phyloP scores from a whole-genome alignment of 305 asterid genomes.

The Striga hermonthica region DNA sequence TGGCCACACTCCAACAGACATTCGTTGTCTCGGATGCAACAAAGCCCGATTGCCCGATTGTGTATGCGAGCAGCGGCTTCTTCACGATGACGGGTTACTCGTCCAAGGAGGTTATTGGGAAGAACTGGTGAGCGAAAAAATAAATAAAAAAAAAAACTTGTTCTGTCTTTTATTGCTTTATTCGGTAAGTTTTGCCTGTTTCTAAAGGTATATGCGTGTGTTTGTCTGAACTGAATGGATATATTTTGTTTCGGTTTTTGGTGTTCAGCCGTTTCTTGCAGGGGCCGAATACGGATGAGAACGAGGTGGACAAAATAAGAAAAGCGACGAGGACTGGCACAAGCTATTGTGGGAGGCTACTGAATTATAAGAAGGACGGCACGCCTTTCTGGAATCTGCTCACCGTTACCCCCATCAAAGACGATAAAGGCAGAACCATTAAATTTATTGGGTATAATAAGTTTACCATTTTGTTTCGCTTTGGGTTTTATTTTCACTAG shows the following conservation, averaged over 20 bases:
- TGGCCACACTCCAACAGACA: constrained; percentile 84
- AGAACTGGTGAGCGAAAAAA: constrained; percentile 61
- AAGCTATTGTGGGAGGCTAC: constrained; percentile 94
- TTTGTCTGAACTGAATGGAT: too few species aligned
- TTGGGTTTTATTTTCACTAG: constrained; percentile 14
- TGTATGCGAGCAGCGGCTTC: constrained; percentile 95
- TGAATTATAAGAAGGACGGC: constrained; percentile 95
- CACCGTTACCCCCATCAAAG: constrained; percentile 87
- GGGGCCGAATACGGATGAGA: constrained; percentile 85
- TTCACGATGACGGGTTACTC: constrained; percentile 90
- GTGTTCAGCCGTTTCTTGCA: constrained; percentile 92
- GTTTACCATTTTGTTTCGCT: too few species aligned
- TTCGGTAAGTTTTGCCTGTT: background rate
- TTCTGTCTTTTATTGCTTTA: background rate
- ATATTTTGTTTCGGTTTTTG: constrained; percentile 25
- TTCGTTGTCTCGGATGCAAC: constrained; percentile 97
- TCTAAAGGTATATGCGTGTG: background rate
- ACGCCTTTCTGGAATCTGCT: constrained; percentile 95
- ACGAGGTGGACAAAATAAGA: constrained; percentile 83
- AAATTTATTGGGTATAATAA: constrained; percentile 81
- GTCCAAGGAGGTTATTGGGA: constrained; percentile 74
- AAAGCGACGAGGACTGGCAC: constrained; percentile 62
- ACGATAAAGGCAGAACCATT: constrained; percentile 70
- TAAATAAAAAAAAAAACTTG: background rate
- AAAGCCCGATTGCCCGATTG: constrained; percentile 84